Percentiles rank a stretch among this genome's conserved stretches.
Conservation (phyloP, 257 asterid species). For the Orobanche coerulescens region DNA sequence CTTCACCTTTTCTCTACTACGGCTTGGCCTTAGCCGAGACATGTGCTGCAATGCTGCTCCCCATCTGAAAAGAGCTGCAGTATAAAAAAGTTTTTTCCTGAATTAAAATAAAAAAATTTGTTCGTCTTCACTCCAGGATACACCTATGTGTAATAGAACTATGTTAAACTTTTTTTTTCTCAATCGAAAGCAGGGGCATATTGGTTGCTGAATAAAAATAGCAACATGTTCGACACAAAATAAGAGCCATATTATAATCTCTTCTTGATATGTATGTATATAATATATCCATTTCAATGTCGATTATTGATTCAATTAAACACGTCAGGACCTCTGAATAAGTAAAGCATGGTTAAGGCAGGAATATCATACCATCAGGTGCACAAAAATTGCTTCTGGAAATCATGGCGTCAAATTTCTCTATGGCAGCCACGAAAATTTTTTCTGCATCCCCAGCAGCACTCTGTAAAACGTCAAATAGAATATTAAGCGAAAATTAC, state of each 20-base stretch:
- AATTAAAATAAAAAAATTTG: neutral
- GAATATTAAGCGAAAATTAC: neutral
- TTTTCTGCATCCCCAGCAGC: conserved; percentile 83
- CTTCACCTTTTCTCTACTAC: conserved; percentile 74
- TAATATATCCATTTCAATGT: conserved; percentile 1
- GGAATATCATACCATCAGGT: conserved; percentile 57
- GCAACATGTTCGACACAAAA: neutral
- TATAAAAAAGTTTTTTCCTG: neutral
- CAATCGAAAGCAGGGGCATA: neutral
- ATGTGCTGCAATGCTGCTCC: conserved; percentile 79
- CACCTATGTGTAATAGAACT: too few species aligned
- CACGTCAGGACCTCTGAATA: neutral
- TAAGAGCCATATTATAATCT: neutral
- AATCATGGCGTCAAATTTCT: conserved; percentile 90
- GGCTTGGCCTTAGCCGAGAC: conserved; percentile 66
- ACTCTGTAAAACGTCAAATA: conserved; percentile 35
- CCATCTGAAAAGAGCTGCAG: conserved; percentile 95
- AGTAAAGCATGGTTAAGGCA: conserved; percentile 3
- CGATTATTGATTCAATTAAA: neutral
- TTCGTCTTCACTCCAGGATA: neutral
- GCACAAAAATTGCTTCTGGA: conserved; percentile 69
- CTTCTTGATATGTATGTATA: neutral
- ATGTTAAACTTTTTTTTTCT: too few species aligned
- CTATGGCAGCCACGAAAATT: conserved; percentile 88
- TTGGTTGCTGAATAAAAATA: neutral